These are phyloP conservation scores for Talaromyces islandicus DNA, from an alignment of 2,329 filamentous ascomycete genomes.

Conservation along the genomic window DNA sequence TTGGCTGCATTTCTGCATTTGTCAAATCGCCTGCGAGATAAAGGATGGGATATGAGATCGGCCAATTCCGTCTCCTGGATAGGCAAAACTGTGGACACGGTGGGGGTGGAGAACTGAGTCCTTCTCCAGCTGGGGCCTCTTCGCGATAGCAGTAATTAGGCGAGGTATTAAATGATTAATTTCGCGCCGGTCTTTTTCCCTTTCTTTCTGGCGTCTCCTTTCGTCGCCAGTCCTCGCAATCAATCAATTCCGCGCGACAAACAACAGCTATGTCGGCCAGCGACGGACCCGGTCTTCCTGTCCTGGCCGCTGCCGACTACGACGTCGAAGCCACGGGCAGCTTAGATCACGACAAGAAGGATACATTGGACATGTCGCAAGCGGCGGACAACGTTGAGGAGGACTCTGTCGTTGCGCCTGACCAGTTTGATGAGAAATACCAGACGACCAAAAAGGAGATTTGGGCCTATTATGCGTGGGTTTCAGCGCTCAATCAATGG, in stretches of 20 bases:
- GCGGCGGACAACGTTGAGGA: conserved; percentile 11
- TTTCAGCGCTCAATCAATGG: conserved; percentile 13
- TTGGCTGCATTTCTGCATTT: not conserved
- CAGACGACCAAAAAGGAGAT: conserved; percentile 50
- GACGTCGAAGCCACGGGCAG: not conserved
- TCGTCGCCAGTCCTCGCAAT: not conserved
- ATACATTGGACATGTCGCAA: not conserved
- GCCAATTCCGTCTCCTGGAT: not conserved
- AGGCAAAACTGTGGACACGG: not conserved
- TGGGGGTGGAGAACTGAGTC: not conserved
- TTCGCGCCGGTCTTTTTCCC: not conserved
- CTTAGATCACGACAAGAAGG: not conserved
- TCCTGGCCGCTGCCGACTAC: not conserved
- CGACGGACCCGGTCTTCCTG: not conserved
- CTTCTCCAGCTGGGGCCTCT: not conserved
- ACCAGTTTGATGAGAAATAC: conserved; percentile 50
- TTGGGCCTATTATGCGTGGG: conserved; percentile 51
- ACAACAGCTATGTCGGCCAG: not conserved
- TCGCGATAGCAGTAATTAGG: not conserved
- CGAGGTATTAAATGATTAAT: not conserved
- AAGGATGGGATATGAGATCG: not conserved
- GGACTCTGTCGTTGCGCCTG: conserved; percentile 44
- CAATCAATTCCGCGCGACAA: not conserved
- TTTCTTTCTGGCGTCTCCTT: not conserved
- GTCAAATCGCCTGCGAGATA: not conserved